Conservation (phyloP, 257 asterid genomes). For the Penstemon davidsonii region DNA sequence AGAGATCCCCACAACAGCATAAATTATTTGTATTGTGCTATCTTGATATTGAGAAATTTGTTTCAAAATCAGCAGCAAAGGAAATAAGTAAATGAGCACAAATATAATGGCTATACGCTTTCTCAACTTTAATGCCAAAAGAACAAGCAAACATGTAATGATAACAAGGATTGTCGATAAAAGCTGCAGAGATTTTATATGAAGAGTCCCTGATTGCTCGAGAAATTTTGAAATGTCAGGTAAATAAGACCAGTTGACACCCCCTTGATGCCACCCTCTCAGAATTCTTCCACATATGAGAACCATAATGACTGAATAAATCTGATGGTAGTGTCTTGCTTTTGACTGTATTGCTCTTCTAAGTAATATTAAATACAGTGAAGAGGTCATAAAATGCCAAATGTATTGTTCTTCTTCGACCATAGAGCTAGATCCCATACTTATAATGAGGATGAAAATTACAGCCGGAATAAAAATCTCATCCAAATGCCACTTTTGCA, state of each 20-base stretch:
- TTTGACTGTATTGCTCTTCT: slow-evolving; percentile 51
- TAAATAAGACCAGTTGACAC: slow-evolving; percentile 89
- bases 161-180: slow-evolving; percentile 50
- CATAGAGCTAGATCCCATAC: slow-evolving; percentile 98
- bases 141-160: slow-evolving; percentile 37
- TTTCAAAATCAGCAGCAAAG: slow-evolving; percentile 50
- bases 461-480: slow-evolving; percentile 46
- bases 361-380: slow-evolving; percentile 64
- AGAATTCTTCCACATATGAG: slow-evolving; percentile 74
- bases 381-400: slow-evolving; percentile 78
- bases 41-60: slow-evolving; percentile 48
- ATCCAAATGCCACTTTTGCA: slow-evolving; percentile 56
- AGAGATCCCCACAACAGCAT: slow-evolving; percentile 53
- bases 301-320: slow-evolving; percentile 39
- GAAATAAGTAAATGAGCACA: slow-evolving; percentile 48
- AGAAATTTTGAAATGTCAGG: slow-evolving; percentile 84
- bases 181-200: slow-evolving; percentile 56
- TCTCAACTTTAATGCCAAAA: slow-evolving; percentile 36
- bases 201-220: slow-evolving; percentile 49
- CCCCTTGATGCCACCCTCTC: slow-evolving; percentile 98
- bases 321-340: slow-evolving; percentile 26
- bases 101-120: slow-evolving; percentile 33
- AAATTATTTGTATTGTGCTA: slow-evolving; percentile 52
- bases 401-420: slow-evolving; percentile 91
- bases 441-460: slow-evolving; percentile 46